These are phyloP conservation scores for Lactifluus volemus DNA, from an alignment of 768 basidiomycete species.

Conservation along the genomic window DNA sequence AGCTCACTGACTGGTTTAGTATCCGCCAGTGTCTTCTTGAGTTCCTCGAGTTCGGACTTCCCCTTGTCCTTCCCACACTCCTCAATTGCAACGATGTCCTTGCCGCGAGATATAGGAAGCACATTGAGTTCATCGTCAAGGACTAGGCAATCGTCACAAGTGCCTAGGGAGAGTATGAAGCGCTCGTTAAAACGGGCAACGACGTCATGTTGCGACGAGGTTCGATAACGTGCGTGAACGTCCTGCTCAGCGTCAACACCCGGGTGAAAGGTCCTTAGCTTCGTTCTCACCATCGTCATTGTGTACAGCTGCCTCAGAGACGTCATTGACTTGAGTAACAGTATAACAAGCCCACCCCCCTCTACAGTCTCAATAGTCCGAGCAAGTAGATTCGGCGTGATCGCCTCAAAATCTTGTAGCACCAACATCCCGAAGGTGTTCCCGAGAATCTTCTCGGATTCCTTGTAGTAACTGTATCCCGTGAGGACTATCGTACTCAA, in stretches of 20 bases:
- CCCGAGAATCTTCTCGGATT: conserved; percentile 92
- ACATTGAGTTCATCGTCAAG: conserved; percentile 98
- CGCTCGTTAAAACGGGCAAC: conserved; percentile 98
- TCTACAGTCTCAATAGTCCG: conserved; percentile 98
- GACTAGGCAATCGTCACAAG: conserved; percentile 86
- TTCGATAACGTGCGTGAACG: conserved; percentile 90
- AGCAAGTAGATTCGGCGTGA: conserved; percentile 95
- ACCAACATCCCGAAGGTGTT: conserved; percentile 98
- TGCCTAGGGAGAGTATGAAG: conserved; percentile 94
- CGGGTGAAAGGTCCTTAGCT: background rate
- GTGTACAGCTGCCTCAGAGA: conserved; percentile 87
- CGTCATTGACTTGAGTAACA: conserved; percentile 91
- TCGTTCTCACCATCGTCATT: conserved; percentile 59
- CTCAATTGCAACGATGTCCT: conserved; percentile 72
- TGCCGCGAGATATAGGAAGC: conserved; percentile 88
- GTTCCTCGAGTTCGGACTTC: conserved; percentile 62
- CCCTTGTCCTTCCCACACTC: conserved; percentile 41
- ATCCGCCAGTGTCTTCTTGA: conserved; percentile 71
- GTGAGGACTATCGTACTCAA: background rate
- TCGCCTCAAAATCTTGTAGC: conserved; percentile 95
- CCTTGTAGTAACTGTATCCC: conserved; percentile 73
- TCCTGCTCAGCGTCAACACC: conserved; percentile 46
- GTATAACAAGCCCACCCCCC: conserved; percentile 83
- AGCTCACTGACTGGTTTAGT: conserved; percentile 85
- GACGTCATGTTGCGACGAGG: conserved; percentile 80